phyloP scores from a whole-genome alignment of 129 eudicot species.

The Tagetes erecta region DNA sequence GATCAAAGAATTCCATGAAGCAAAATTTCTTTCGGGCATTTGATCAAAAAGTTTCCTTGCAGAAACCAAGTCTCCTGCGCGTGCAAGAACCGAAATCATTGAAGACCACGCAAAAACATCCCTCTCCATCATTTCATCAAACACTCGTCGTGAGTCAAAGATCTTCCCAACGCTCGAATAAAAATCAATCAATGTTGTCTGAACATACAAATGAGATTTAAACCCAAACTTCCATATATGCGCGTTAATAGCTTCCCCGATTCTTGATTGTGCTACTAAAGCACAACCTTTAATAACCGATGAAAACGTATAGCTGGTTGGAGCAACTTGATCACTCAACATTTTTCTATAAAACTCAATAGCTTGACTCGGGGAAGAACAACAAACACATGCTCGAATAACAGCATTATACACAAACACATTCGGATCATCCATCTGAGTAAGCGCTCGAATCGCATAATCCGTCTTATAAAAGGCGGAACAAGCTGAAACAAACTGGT shows the following conservation, averaged over 20 bases:
- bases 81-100: constrained; percentile 51
- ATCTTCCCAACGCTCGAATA: constrained; percentile 54
- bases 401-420: constrained; percentile 71
- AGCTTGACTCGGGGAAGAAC: constrained; percentile 49
- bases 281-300: constrained; percentile 64
- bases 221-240: constrained; percentile 73
- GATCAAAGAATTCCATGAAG: constrained; percentile 73
- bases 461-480: constrained; percentile 40
- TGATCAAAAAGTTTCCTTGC: constrained; percentile 62
- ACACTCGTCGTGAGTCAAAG: constrained; percentile 50
- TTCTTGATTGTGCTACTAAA: constrained; percentile 22
- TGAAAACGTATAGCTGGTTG: constrained; percentile 70
- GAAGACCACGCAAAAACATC: constrained; percentile 73
- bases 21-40: constrained; percentile 65
- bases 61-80: constrained; percentile 62
- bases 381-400: constrained; percentile 60
- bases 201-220: constrained; percentile 53
- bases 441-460: constrained; percentile 53
- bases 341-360: constrained; percentile 46
- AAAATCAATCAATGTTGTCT: constrained; percentile 71
- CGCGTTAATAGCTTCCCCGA: constrained; percentile 64
- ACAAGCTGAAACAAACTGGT: constrained; percentile 66
- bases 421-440: constrained; percentile 63
- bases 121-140: constrained; percentile 65
- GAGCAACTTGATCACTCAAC: constrained; percentile 55